phyloP scores from a whole-genome alignment of 441 rosid genomes.

The Mallotus japonicus region DNA sequence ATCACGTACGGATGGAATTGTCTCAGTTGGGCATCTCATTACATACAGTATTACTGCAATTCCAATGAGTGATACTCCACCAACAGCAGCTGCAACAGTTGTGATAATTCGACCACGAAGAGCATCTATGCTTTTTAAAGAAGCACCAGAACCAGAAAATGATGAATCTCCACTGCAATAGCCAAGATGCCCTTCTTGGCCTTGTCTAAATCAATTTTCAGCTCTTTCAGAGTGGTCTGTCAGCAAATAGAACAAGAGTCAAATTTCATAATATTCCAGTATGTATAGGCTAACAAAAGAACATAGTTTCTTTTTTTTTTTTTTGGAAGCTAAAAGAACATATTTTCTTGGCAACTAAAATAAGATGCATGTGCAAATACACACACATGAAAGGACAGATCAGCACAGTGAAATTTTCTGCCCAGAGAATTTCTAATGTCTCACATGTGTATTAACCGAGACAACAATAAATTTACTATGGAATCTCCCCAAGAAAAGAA shows the following conservation, averaged over 20 bases:
- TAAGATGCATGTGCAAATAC: background rate
- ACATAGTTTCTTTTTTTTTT: no score
- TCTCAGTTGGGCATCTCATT: slow-evolving; percentile 54
- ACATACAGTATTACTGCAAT: slow-evolving; percentile 61
- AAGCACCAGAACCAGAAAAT: slow-evolving; percentile 38
- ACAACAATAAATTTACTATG: no score
- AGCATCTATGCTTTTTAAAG: slow-evolving; percentile 32
- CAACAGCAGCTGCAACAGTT: slow-evolving; percentile 54
- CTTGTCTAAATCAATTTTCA: slow-evolving; percentile 74
- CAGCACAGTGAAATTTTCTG: background rate
- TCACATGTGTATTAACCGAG: background rate
- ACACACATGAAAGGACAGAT: background rate
- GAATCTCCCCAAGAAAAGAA: no score
- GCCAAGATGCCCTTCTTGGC: slow-evolving; percentile 72
- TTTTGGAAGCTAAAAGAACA: no score
- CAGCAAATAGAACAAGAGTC: slow-evolving; percentile 21
- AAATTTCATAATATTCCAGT: slow-evolving; percentile 4
- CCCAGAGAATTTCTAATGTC: background rate
- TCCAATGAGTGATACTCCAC: slow-evolving; percentile 76
- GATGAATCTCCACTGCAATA: slow-evolving; percentile 42
- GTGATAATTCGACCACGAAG: slow-evolving; percentile 58
- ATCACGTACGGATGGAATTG: slow-evolving; percentile 48
- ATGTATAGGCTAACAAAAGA: background rate
- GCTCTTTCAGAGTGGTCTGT: slow-evolving; percentile 67
- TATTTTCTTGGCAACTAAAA: background rate